A percentile compares a stretch with the other conserved stretches of the same genome.
Evolutionary conservation across 2,329 filamentous ascomycete genomes (phyloP).

Genomic region (Ceratocystis papillata): DNA sequence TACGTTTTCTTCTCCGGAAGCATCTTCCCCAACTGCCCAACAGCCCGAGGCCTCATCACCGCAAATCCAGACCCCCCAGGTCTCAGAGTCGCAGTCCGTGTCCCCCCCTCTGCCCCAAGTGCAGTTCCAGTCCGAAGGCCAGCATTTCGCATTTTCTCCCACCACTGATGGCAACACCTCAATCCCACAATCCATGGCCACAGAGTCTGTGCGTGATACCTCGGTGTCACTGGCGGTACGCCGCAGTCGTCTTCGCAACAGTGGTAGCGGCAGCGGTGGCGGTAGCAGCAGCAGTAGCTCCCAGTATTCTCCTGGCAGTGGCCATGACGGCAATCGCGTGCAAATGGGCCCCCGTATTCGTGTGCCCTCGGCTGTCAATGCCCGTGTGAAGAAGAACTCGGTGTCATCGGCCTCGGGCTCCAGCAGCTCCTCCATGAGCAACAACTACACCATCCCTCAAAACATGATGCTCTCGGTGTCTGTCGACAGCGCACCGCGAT

Average conservation of each 20-base stretch:
- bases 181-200: slow-evolving; percentile 25
- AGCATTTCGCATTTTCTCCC: background rate
- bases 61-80: background rate
- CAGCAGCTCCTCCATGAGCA: background rate
- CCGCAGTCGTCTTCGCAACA: slow-evolving; percentile 16
- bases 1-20: background rate
- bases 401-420: background rate
- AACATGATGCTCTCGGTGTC: slow-evolving; percentile 9
- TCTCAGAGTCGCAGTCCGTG: background rate
- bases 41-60: background rate
- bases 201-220: slow-evolving; percentile 26
- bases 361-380: slow-evolving; percentile 3
- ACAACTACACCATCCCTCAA: background rate
- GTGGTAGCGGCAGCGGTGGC: background rate
- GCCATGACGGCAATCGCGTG: background rate
- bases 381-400: slow-evolving; percentile 9
- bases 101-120: background rate
- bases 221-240: slow-evolving; percentile 24
- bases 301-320: background rate
- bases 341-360: slow-evolving; percentile 7
- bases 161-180: background rate
- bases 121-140: background rate
- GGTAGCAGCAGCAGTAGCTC: background rate
- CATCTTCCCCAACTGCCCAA: slow-evolving; percentile 20
- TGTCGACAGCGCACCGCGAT: slow-evolving; percentile 3